Evolutionary conservation across 1,284 basidiomycete species (phyloP), one percentile per base, ranked within the genome.

Genomic region (Irpex lacteus): DNA sequence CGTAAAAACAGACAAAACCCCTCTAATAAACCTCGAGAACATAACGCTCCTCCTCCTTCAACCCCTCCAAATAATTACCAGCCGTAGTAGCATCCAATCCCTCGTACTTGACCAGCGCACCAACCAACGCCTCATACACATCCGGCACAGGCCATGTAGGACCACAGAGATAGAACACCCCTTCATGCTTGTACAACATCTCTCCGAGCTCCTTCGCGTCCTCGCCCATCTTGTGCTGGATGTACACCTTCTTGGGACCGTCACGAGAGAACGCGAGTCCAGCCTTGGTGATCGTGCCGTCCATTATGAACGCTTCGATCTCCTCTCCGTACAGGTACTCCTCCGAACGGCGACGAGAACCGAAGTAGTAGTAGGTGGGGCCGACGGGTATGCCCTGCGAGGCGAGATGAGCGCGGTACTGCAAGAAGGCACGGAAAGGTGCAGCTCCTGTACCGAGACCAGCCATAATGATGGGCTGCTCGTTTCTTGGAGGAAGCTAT

Each of bases 61-160:
- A 79, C 64, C 88, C 83, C 80, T 98, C 96, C 57, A 99, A 80
- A 76, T 90, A 95, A 65, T 87, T 85, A 64, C 92, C 94, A 2
- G 97, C 98, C 63, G 82, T 77, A 67, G 87, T 82, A 60, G 83
- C 80, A 15, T 86, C 82, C 74, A 88, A 80, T 32, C 89, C 90
- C 66, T 89, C 87, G 71, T 89, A 88, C 74, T 89, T 86, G 47
- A 85, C 84, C 66, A 98, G 80, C 1, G 94, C 90, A 40, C 86
- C 86, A 18, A 96, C 89, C 59, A 99, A 82, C 1, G 96, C 94
- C 77, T 97, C 92, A 73, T 93, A 97, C 13, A 99, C 94, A 73
- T 99, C 98, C 4, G 97, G 96, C 15, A 98, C 96, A 32, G 97
- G 97, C 96, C 96, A 98, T 32, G 96, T 98, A 47, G 96, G 96